Base-by-base conservation (phyloP, 495 filamentous ascomycete genomes). In the Penicillium chermesinum region DNA sequence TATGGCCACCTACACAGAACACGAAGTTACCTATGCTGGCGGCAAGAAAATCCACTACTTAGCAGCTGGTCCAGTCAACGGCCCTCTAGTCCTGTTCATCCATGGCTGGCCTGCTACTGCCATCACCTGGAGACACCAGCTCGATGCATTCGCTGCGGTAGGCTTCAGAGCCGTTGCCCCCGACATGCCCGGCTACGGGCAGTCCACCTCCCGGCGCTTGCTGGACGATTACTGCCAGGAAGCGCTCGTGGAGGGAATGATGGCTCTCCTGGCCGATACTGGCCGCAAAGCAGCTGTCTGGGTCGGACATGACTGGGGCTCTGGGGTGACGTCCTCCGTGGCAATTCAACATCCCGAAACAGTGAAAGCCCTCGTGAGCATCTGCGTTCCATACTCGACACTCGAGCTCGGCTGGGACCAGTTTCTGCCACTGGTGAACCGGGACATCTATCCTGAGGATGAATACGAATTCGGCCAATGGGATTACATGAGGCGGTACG, bases 11-110 rank as follows among this genome's bases (percentile, higher is more conserved):
- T 32, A 50, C 30, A 48, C 47, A 22, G 10, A 55, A 30, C 52
- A 55, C 19, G 20, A 41, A 4, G 52, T 50, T 21, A 15, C 30
- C 21, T 56, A 56, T 16, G 49, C 39, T 7, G 40, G 43, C 35
- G 35, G 38, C 17, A 43, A 56, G 27, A 52, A 49, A 16, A 56
- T 56, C n/a, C 53, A 56, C 20, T 56, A 56, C 44, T 25, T 56
- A 20, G 48, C 53, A 2, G 13, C 48, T 21, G 53, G 53, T 18
- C 53, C 53, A 7, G 34, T 40, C 6, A 42, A 52, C 22, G 53
- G 53, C 27, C 53, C 53, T 15, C 36, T 56, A 13, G 38, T 56
- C 19, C 40, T 56, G 38, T 56, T 56, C 17, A 48, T 56, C 18
- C 53, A 56, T 25, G 53, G 53, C 41, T 56, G 53, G 53, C 53